Evolutionary conservation across 106 monocot genomes (phyloP).

Genomic region (Xerophyta viscosa): DNA sequence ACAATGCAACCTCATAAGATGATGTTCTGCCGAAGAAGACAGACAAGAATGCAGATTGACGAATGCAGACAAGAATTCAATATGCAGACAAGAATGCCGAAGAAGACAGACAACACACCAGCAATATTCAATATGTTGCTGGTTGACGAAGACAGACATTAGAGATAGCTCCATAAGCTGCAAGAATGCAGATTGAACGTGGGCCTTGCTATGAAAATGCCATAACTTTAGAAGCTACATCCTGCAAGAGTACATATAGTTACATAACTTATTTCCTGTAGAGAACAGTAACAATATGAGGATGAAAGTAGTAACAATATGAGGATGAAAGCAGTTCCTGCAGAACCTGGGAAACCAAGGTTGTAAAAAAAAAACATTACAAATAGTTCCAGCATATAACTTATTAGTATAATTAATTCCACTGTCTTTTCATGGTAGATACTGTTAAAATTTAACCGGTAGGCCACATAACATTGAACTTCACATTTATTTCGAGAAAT

Average conservation of each 20-base stretch:
- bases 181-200: slow-evolving; percentile 44
- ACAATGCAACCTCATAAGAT: too few relatives aligned
- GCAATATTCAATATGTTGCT: slow-evolving; percentile 53
- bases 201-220: slow-evolving; percentile 53
- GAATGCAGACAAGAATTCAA: too few relatives aligned
- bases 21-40: too few relatives aligned
- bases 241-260: slow-evolving; percentile 16
- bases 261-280: not conserved
- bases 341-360: not conserved
- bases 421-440: too few relatives aligned
- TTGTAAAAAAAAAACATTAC: not conserved
- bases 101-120: too few relatives aligned
- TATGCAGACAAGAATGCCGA: too few relatives aligned
- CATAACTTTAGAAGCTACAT: slow-evolving; percentile 55
- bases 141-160: slow-evolving; percentile 55
- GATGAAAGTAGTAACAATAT: slow-evolving; percentile 6
- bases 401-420: not conserved
- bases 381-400: not conserved
- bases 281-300: not conserved
- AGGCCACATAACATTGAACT: too few relatives aligned
- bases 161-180: slow-evolving; percentile 48
- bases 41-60: too few relatives aligned
- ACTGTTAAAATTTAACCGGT: too few relatives aligned
- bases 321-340: slow-evolving; percentile 7
- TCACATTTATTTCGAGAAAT: too few relatives aligned